phyloP scores from a whole-genome alignment of 2,329 filamentous ascomycete genomes.

The Cordyceps cicadae region DNA sequence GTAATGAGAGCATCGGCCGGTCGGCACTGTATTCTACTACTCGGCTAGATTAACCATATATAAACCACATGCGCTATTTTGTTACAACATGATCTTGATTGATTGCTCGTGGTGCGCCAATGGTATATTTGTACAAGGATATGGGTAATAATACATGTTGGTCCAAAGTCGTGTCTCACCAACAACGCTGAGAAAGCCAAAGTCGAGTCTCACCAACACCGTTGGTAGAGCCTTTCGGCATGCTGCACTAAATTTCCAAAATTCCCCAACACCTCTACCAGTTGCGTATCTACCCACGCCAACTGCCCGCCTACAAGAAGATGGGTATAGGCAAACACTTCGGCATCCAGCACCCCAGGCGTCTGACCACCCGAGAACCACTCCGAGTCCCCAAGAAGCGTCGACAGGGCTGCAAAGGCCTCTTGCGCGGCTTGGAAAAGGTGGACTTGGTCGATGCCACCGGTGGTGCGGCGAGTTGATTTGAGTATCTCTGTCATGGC shows the following conservation, averaged over 20 bases:
- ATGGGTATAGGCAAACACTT: constrained; percentile 83
- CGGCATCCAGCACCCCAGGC: constrained; percentile 77
- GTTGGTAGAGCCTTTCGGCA: constrained; percentile 28
- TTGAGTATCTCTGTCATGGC: constrained; percentile 68
- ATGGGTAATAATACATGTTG: neutral
- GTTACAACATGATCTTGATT: neutral
- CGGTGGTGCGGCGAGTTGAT: constrained; percentile 33
- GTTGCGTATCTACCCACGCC: constrained; percentile 54
- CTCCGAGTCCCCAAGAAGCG: constrained; percentile 27
- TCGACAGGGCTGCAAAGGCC: constrained; percentile 39
- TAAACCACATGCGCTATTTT: neutral
- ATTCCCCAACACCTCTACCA: constrained; percentile 48
- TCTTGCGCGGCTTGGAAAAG: constrained; percentile 36
- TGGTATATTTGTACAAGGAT: too few species aligned
- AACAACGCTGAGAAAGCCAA: constrained; percentile 27
- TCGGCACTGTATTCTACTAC: neutral
- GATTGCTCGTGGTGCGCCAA: too few species aligned
- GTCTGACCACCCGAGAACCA: constrained; percentile 43
- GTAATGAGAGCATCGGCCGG: neutral
- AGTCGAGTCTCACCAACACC: constrained; percentile 18
- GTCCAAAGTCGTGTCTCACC: neutral
- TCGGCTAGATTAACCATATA: neutral
- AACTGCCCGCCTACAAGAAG: constrained; percentile 60
- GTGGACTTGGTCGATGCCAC: constrained; percentile 23
- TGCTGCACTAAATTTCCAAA: constrained; percentile 53